Evolutionary conservation across 2,329 filamentous ascomycete genomes (phyloP).

Genomic region (Graphilbum sp.): DNA sequence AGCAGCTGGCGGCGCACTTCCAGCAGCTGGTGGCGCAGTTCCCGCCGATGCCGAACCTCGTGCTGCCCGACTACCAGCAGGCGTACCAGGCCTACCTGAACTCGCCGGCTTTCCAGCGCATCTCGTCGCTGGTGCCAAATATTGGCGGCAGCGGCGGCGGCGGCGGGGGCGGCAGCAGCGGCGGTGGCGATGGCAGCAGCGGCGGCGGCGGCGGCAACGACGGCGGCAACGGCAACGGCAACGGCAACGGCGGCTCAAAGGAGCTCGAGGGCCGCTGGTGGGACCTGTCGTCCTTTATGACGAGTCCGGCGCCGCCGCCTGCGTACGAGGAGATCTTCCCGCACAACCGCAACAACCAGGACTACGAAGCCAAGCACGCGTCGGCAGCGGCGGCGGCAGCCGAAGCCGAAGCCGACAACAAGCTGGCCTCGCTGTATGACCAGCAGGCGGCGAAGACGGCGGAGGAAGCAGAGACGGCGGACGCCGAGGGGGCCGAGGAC

Average conservation of each 20-base stretch:
- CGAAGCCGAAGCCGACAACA: conserved; percentile 41
- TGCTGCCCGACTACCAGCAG: conserved; percentile 48
- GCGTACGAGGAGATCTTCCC: conserved; percentile 63
- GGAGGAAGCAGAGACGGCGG: conserved; percentile 8
- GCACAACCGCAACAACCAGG: conserved; percentile 12
- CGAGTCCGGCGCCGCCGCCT: conserved; percentile 41
- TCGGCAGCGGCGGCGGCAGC: conserved; percentile 40
- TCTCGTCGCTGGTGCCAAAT: conserved; percentile 57
- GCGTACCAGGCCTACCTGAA: conserved; percentile 54
- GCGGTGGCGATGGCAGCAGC: conserved; percentile 27
- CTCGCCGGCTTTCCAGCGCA: conserved; percentile 47
- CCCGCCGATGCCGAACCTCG: conserved; percentile 37
- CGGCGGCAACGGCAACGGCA: conserved; percentile 24
- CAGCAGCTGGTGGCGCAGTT: conserved; percentile 49
- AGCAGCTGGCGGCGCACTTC: conserved; percentile 57
- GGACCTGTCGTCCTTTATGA: conserved; percentile 41
- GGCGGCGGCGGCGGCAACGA: conserved; percentile 21
- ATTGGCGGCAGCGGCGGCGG: conserved; percentile 22
- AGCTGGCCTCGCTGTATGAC: conserved; percentile 38
- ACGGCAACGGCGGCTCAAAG: conserved; percentile 20
- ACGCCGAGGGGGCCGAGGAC: conserved; percentile 15
- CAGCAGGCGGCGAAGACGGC: conserved; percentile 7
- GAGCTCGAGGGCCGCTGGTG: conserved; percentile 46
- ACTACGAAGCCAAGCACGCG: conserved; percentile 34
- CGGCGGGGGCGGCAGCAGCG: conserved; percentile 10